Evolutionary conservation across 169 alveolate species (phyloP).

Genomic region (Amoebophrya sp.): DNA sequence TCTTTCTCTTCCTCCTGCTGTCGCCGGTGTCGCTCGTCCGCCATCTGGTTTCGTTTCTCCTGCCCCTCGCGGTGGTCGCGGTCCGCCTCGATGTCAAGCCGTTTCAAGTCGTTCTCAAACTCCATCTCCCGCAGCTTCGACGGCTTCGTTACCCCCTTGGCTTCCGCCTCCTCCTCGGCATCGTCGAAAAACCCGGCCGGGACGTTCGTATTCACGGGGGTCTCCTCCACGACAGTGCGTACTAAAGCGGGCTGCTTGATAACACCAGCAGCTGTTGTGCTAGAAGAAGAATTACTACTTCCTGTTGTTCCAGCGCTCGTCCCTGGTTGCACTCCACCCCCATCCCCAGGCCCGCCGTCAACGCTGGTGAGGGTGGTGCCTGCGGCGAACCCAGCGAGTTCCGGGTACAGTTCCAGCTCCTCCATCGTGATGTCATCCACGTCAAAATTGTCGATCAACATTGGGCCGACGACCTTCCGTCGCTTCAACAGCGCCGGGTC

Average conservation of each 20-base stretch:
- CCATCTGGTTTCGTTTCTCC: too few relatives aligned
- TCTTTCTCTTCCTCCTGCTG: not conserved
- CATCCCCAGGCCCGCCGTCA: too few relatives aligned
- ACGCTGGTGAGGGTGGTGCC: too few relatives aligned
- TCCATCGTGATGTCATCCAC: not conserved
- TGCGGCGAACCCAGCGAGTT: too few relatives aligned
- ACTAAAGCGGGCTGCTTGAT: too few relatives aligned
- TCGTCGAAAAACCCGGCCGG: not conserved
- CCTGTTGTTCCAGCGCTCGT: too few relatives aligned
- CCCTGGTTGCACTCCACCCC: too few relatives aligned
- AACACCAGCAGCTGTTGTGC: too few relatives aligned
- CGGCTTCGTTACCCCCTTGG: not conserved
- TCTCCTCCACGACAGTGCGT: not conserved
- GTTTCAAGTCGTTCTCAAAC: not conserved
- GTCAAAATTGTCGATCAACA: not conserved
- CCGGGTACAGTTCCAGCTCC: not conserved
- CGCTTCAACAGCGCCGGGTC: not conserved
- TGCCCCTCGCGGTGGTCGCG: not conserved
- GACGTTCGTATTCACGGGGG: not conserved
- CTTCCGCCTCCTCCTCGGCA: not conserved
- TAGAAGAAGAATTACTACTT: too few relatives aligned
- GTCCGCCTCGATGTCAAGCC: not conserved
- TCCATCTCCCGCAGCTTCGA: not conserved
- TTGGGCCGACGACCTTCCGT: not conserved
- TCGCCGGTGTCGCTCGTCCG: not conserved